Conservation (phyloP, 2,329 filamentous ascomycete genomes). For the Pseudocercospora fijiensis region DNA sequence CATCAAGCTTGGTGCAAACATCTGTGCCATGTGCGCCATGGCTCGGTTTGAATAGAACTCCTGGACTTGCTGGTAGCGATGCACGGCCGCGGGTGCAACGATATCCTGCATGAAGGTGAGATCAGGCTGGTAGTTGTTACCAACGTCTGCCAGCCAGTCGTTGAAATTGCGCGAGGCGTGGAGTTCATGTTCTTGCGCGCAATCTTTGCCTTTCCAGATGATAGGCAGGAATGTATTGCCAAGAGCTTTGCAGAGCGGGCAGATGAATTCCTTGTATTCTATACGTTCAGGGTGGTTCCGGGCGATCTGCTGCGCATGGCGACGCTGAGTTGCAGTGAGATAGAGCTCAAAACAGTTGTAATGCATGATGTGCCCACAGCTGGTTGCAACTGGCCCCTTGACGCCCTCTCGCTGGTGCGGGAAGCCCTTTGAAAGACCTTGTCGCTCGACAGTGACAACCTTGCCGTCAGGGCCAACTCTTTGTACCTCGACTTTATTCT, state of each 20-base stretch:
- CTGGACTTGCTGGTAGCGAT: conserved; percentile 35
- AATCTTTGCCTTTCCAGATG: conserved; percentile 89
- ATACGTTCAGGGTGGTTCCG: conserved; percentile 86
- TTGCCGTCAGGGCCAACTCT: conserved; percentile 74
- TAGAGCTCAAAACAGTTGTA: conserved; percentile 94
- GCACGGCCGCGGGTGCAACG: conserved; percentile 24
- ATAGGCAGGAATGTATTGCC: conserved; percentile 94
- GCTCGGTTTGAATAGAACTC: conserved; percentile 29
- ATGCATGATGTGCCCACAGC: conserved; percentile 98
- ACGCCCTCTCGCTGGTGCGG: conserved; percentile 59
- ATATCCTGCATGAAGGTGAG: conserved; percentile 53
- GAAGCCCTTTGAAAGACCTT: conserved; percentile 87
- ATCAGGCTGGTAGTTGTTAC: conserved; percentile 50
- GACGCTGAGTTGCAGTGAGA: conserved; percentile 74
- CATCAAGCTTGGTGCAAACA: conserved; percentile 34
- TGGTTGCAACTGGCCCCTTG: conserved; percentile 78
- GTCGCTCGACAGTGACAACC: conserved; percentile 69
- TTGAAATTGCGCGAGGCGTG: conserved; percentile 58
- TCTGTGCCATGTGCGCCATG: conserved; percentile 31
- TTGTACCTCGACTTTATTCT: conserved; percentile 74
- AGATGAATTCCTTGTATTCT: conserved; percentile 83
- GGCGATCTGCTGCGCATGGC: conserved; percentile 90
- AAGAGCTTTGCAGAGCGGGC: conserved; percentile 91
- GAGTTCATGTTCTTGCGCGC: conserved; percentile 69
- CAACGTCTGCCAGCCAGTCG: conserved; percentile 62